Conservation (phyloP, 768 basidiomycete genomes). For the Crepidotus variabilis region DNA sequence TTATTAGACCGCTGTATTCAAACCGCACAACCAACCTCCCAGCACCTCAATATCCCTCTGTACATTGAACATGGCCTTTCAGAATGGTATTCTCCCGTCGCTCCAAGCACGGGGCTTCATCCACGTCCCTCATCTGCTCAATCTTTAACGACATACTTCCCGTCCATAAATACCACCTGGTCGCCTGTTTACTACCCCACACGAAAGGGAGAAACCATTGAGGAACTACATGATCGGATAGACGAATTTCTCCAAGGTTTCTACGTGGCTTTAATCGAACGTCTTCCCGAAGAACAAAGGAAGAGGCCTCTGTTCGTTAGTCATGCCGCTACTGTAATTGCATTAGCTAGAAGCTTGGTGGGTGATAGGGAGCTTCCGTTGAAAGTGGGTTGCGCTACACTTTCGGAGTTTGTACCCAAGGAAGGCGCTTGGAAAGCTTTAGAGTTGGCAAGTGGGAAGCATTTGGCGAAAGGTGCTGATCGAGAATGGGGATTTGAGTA, state of each 20-base stretch:
- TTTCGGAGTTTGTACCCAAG: slow-evolving; percentile 51
- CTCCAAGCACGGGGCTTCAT: slow-evolving; percentile 65
- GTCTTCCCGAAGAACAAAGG: slow-evolving; percentile 36
- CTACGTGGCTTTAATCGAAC: slow-evolving; percentile 44
- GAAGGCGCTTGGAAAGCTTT: slow-evolving; percentile 40
- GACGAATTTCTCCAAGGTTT: slow-evolving; percentile 49
- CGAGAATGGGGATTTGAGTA: slow-evolving; percentile 85
- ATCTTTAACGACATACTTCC: slow-evolving; percentile 50
- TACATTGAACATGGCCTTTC: slow-evolving; percentile 77
- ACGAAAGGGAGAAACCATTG: slow-evolving; percentile 68
- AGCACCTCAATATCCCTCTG: slow-evolving; percentile 61
- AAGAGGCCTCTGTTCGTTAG: slow-evolving; percentile 58
- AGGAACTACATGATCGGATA: slow-evolving; percentile 57
- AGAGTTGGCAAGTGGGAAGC: slow-evolving; percentile 50
- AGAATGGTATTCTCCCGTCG: slow-evolving; percentile 79
- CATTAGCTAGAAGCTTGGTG: slow-evolving; percentile 55
- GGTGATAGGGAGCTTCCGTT: slow-evolving; percentile 50
- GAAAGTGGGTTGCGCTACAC: slow-evolving; percentile 71
- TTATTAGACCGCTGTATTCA: slow-evolving; percentile 80
- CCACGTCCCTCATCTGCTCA: slow-evolving; percentile 64
- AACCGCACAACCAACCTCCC: slow-evolving; percentile 64
- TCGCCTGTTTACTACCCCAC: slow-evolving; percentile 63
- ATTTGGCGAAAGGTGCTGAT: slow-evolving; percentile 53
- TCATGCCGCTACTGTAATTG: slow-evolving; percentile 75
- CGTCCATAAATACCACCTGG: slow-evolving; percentile 64